Base-by-base conservation (phyloP, 2,329 filamentous ascomycete genomes). In the Phialophora chinensis region DNA sequence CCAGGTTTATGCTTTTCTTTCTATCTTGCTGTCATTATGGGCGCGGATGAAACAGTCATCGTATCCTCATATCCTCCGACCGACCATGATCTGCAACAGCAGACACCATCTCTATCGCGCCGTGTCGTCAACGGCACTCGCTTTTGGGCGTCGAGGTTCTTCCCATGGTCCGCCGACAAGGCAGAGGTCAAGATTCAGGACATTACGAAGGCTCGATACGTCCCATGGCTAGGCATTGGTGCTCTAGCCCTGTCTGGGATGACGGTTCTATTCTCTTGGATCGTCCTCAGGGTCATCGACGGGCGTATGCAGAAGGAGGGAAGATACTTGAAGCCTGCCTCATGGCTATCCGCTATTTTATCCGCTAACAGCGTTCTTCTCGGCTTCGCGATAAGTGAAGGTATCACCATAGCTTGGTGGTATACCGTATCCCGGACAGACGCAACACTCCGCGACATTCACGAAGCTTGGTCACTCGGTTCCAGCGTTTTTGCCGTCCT, bases 341-440 rank as follows among this genome's bases (percentile, higher is more conserved):
- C 59, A 6, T 61, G 59, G 59, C 42, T 61, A 10, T 61, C 59
- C n/a, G 59, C 44, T 4, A 61, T 61, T 6, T 14, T 61, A n/a
- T 61, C 59, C n/a, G 59, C 11, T 5, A 61, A 61, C 17, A 61
- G 59, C 59, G 49, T 61, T 23, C 17, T 52, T n/a, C 59, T 61
- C 29, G 35, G 49, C 42, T 29, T 53, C n/a, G 59, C 59, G 14
- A 38, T 61, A 4, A n/a, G 35, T 31, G 59, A 61, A 38, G 59
- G 59, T 35, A 27, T 61, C 27, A 61, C 59, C 6, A 61, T 27
- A 27, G 59, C 59, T 27, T 61, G 59, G 59, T 61, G 59, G 59
- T 61, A n/a, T 23, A 61, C 27, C 10, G 59, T 44, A 14, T 31
- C 59, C 5, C 35, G 25, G n/a, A 52, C 14, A 38, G 20, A 50